phyloP scores from a whole-genome alignment of 2,329 filamentous ascomycete genomes.

The Epichloe brachyelytri region DNA sequence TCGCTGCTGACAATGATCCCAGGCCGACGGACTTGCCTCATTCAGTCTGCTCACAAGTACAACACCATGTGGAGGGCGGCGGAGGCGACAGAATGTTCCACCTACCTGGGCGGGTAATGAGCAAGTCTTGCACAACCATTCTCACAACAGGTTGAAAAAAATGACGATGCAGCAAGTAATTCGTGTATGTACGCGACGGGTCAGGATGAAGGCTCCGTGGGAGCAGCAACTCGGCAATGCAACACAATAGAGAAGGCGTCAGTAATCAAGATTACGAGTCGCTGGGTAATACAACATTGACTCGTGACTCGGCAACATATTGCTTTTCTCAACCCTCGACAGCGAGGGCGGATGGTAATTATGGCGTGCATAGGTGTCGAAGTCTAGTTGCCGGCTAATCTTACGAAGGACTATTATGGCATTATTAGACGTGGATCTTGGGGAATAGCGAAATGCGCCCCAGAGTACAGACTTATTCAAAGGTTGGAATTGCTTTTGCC shows the following conservation, averaged over 20 bases:
- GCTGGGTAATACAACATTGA: slow-evolving; percentile 2
- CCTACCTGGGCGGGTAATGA: background rate
- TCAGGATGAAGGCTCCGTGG: too few relatives aligned
- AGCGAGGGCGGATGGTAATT: background rate
- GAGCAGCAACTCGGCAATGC: background rate
- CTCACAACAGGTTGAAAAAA: too few relatives aligned
- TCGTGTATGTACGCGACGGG: too few relatives aligned
- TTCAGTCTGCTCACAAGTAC: background rate
- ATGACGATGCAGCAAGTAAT: too few relatives aligned
- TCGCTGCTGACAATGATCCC: background rate
- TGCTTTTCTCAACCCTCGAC: slow-evolving; percentile 1
- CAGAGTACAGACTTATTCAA: background rate
- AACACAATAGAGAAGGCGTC: background rate
- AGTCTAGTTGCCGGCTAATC: background rate
- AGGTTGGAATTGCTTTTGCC: background rate
- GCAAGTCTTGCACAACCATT: background rate
- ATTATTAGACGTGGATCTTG: background rate
- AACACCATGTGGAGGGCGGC: background rate
- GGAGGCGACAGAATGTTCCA: background rate
- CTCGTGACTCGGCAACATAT: background rate
- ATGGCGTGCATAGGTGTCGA: slow-evolving; percentile 3
- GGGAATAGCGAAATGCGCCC: background rate
- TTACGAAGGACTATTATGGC: background rate
- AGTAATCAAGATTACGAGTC: background rate
- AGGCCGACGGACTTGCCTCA: background rate